These are phyloP conservation scores for Paraurostyla sp. DNA, from an alignment of 73 alveolate species.

Conservation along the genomic window DNA sequence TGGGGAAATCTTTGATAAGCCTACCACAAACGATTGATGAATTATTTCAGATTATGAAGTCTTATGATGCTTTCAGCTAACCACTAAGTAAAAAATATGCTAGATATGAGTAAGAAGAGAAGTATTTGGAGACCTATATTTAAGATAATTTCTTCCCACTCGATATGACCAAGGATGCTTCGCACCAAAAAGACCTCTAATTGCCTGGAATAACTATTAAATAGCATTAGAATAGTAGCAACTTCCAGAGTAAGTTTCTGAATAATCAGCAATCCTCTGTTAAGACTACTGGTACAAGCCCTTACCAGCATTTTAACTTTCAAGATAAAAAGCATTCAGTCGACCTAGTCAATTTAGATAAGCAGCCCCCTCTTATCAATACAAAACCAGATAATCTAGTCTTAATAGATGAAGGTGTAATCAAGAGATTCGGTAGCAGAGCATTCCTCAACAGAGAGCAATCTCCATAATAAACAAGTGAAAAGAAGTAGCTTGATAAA, in stretches of 20 bases:
- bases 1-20: conserved; percentile 33
- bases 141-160: not conserved
- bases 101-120: conserved; percentile 32
- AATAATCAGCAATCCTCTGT: not conserved
- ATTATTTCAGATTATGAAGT: not conserved
- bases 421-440: not conserved
- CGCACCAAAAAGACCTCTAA: not conserved
- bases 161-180: not conserved
- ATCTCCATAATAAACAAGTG: not conserved
- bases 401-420: not conserved
- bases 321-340: not conserved
- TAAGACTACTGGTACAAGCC: not conserved
- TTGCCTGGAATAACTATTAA: not conserved
- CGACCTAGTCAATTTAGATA: not conserved
- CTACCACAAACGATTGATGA: conserved; percentile 31
- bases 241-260: not conserved
- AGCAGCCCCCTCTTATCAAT: not conserved
- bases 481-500: not conserved
- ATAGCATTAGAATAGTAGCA: not conserved
- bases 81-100: not conserved
- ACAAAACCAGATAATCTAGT: conserved; percentile 19
- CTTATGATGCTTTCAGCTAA: too few relatives aligned
- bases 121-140: not conserved
- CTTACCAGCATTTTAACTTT: not conserved
- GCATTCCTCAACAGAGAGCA: not conserved